Conservation (phyloP, 2,329 filamentous ascomycete species). For the Xylaria multiplex region DNA sequence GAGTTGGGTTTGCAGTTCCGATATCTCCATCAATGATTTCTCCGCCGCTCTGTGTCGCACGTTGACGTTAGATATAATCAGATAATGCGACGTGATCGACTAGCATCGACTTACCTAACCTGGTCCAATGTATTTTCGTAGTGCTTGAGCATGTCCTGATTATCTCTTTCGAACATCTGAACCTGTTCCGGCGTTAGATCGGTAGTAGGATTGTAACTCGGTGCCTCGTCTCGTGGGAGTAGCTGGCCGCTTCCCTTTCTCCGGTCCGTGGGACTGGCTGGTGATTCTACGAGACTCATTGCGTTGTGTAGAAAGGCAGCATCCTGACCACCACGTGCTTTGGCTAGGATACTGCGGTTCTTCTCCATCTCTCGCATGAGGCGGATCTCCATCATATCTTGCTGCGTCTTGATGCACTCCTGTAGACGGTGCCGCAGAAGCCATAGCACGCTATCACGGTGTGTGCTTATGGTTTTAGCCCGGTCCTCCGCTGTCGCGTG, state of each 20-base stretch:
- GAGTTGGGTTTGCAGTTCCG: slow-evolving; percentile 88
- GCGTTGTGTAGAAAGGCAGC: slow-evolving; percentile 35
- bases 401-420: slow-evolving; percentile 79
- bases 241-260: slow-evolving; percentile 39
- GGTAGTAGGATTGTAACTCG: slow-evolving; percentile 48
- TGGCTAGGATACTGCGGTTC: slow-evolving; percentile 85
- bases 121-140: slow-evolving; percentile 95
- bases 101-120: slow-evolving; percentile 75
- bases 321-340: slow-evolving; percentile 59
- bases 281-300: slow-evolving; percentile 38
- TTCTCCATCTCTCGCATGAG: slow-evolving; percentile 87
- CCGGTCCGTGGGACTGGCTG: slow-evolving; percentile 34
- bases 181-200: slow-evolving; percentile 84
- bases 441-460: slow-evolving; percentile 86
- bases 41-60: slow-evolving; percentile 75
- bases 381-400: slow-evolving; percentile 91
- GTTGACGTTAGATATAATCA: slow-evolving; percentile 12
- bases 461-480: slow-evolving; percentile 71
- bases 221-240: slow-evolving; percentile 42
- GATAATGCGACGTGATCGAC: not conserved
- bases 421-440: slow-evolving; percentile 80
- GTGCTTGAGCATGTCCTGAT: slow-evolving; percentile 90
- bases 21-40: slow-evolving; percentile 90
- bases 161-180: slow-evolving; percentile 93
- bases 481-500: slow-evolving; percentile 77